Evolutionary conservation across 257 asterid species (phyloP).

Genomic region (Solanum habrochaites): DNA sequence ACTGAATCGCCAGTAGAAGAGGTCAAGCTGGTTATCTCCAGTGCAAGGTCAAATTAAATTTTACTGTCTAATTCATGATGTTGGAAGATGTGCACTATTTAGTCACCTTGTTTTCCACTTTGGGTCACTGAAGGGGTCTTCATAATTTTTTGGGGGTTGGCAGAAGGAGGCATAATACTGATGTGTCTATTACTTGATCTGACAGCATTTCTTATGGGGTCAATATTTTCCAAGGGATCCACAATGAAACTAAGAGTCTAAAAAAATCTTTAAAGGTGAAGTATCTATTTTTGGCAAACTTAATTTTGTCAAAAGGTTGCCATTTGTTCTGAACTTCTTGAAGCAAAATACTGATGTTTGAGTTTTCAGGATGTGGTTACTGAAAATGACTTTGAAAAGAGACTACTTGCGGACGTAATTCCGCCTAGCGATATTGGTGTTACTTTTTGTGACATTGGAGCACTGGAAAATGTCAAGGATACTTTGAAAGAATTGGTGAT

Average conservation of each 20-base stretch:
- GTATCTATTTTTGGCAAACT: neutral
- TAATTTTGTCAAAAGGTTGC: neutral
- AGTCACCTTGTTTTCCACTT: neutral
- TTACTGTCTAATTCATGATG: neutral
- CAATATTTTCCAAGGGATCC: conserved; percentile 57
- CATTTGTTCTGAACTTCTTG: conserved; percentile 1
- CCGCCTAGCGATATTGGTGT: conserved; percentile 86
- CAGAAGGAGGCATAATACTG: neutral
- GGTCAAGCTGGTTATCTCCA: conserved; percentile 40
- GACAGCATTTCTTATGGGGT: conserved; percentile 69
- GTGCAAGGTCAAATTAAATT: conserved; percentile 38
- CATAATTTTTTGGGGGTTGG: neutral
- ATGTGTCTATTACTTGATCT: conserved; percentile 3
- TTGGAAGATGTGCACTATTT: neutral
- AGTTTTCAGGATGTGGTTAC: conserved; percentile 68
- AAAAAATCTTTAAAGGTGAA: conserved; percentile 79
- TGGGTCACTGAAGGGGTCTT: neutral
- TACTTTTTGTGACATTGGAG: conserved; percentile 82
- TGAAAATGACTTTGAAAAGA: conserved; percentile 80
- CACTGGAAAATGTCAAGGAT: conserved; percentile 84
- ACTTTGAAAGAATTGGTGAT: conserved; percentile 85
- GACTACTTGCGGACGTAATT: conserved; percentile 72
- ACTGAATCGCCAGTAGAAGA: conserved; percentile 35
- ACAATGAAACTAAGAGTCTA: conserved; percentile 58
- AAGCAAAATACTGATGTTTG: neutral